Percentiles rank a stretch among this genome's conserved stretches.
Conservation (phyloP, 768 basidiomycete species). For the Macrocybe gigantea region DNA sequence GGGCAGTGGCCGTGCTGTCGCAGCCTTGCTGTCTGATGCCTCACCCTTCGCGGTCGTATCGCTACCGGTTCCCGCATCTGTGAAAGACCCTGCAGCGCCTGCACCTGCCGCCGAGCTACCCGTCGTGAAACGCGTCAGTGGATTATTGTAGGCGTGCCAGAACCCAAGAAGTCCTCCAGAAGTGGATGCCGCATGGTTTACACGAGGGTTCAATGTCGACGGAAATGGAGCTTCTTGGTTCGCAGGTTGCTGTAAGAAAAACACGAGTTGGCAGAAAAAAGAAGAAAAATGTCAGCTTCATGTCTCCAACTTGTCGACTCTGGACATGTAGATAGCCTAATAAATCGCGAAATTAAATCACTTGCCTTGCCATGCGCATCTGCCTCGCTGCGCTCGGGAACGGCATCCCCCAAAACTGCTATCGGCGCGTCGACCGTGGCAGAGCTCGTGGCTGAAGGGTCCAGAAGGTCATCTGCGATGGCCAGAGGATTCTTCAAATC, state of each 20-base stretch:
- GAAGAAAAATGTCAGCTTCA: no score
- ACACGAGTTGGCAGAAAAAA: not conserved
- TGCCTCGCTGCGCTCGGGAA: constrained; percentile 15
- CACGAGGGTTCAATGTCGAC: constrained; percentile 12
- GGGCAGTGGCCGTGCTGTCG: constrained; percentile 21
- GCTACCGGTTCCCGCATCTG: constrained; percentile 1
- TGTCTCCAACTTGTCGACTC: no score
- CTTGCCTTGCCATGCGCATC: constrained; percentile 23
- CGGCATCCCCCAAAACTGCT: constrained; percentile 10
- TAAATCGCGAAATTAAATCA: constrained; percentile 5
- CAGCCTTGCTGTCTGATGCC: not conserved
- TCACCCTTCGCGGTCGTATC: constrained; percentile 3
- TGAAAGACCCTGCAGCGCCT: constrained; percentile 10
- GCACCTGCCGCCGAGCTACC: constrained; percentile 17
- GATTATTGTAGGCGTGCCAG: constrained; percentile 54
- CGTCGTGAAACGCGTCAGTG: constrained; percentile 45
- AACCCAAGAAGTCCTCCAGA: constrained; percentile 50
- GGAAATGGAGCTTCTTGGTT: constrained; percentile 8
- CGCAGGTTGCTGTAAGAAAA: constrained; percentile 11
- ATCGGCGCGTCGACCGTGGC: constrained; percentile 14
- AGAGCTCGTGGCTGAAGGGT: constrained; percentile 23
- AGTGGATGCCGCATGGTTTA: constrained; percentile 14
- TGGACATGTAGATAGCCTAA: no score
- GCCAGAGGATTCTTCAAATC: constrained; percentile 57
- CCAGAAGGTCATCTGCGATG: constrained; percentile 53